These are phyloP conservation scores for Tubosaeta sp. DNA, from an alignment of 768 basidiomycete genomes.

Conservation along the genomic window DNA sequence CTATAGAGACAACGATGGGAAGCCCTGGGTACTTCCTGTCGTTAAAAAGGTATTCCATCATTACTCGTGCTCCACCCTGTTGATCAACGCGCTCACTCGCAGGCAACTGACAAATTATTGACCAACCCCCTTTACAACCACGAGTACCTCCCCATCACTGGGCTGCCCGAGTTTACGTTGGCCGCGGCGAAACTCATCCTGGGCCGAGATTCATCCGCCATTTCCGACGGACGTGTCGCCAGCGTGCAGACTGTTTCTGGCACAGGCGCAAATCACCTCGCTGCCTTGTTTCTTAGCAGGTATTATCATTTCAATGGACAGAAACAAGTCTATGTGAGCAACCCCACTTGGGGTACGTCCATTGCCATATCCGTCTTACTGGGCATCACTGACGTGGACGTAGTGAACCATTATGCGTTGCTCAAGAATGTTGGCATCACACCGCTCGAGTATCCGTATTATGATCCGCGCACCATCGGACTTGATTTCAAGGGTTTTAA, in stretches of 20 bases:
- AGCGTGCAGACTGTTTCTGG: slow-evolving; percentile 94
- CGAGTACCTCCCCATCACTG: slow-evolving; percentile 90
- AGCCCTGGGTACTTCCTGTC: slow-evolving; percentile 90
- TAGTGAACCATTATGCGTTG: slow-evolving; percentile 87
- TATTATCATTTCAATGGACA: slow-evolving; percentile 71
- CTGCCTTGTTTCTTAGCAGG: slow-evolving; percentile 74
- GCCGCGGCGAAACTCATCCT: slow-evolving; percentile 83
- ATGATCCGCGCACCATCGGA: slow-evolving; percentile 84
- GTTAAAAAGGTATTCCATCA: slow-evolving; percentile 69
- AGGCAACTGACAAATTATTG: slow-evolving; percentile 74
- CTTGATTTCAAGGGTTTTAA: slow-evolving; percentile 75
- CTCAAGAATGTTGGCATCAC: slow-evolving; percentile 87
- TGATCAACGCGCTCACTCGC: slow-evolving; percentile 3
- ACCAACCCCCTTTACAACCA: slow-evolving; percentile 75
- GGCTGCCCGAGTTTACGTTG: slow-evolving; percentile 75
- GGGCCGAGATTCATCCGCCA: slow-evolving; percentile 63
- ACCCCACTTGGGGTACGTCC: slow-evolving; percentile 89
- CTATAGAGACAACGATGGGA: slow-evolving; percentile 82
- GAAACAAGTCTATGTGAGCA: slow-evolving; percentile 77
- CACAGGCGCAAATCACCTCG: slow-evolving; percentile 94
- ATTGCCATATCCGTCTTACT: neutral
- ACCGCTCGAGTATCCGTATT: slow-evolving; percentile 90
- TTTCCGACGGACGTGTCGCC: slow-evolving; percentile 66
- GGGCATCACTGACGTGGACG: neutral
- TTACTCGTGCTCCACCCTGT: neutral